Conservation (phyloP, 2,329 filamentous ascomycete species). For the Sporothrix pseudoabietina region DNA sequence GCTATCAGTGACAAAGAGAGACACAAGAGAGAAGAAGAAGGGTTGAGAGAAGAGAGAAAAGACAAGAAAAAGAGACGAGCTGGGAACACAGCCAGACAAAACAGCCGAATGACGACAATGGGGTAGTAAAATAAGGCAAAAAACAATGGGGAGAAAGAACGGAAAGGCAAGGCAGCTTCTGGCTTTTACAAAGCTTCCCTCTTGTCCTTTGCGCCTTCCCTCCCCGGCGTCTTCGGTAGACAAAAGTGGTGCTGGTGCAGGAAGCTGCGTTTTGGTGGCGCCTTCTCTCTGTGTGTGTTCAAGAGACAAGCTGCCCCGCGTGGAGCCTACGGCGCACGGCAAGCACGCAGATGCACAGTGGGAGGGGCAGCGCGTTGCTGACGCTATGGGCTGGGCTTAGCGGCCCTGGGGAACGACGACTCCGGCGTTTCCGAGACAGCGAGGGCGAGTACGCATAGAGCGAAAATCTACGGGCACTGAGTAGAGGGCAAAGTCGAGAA, state of each 20-base stretch:
- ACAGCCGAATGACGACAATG: slow-evolving; percentile 12
- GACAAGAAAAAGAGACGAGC: background rate
- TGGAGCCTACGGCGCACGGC: background rate
- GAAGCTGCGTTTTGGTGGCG: background rate
- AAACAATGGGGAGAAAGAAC: background rate
- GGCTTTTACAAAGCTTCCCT: slow-evolving; percentile 12
- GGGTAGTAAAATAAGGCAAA: background rate
- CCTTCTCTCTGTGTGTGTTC: background rate
- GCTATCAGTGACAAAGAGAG: background rate
- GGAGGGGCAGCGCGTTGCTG: slow-evolving; percentile 17
- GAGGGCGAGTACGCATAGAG: slow-evolving; percentile 5
- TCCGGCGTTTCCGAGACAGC: slow-evolving; percentile 25
- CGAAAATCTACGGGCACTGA: background rate
- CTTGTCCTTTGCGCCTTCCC: background rate
- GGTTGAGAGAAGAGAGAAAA: background rate
- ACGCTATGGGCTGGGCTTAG: slow-evolving; percentile 12
- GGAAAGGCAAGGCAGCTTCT: slow-evolving; percentile 1
- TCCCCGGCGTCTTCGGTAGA: slow-evolving; percentile 1
- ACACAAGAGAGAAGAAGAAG: background rate
- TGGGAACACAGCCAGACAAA: slow-evolving; percentile 11
- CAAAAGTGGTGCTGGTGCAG: slow-evolving; percentile 5
- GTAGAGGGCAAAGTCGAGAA: background rate
- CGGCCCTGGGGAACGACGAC: background rate
- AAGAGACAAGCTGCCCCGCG: background rate
- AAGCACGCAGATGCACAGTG: background rate